Evolutionary conservation across 352 stramenopile genomes (phyloP).

Genomic region (Phytophthora colocasiae): DNA sequence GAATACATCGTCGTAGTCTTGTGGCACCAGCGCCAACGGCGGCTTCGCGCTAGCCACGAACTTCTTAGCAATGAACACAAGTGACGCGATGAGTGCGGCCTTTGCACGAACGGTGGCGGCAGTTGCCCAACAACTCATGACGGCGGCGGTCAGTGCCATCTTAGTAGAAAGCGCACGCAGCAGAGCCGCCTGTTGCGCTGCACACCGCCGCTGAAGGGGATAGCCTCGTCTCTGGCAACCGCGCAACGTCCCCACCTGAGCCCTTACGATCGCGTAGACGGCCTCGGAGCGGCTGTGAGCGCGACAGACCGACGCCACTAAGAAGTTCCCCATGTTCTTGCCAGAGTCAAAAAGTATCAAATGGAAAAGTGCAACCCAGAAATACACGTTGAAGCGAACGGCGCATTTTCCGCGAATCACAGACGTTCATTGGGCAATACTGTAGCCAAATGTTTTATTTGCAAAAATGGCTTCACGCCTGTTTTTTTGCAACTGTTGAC

Average conservation of each 20-base stretch:
- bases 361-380: constrained; percentile 22
- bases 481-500: constrained; percentile 7
- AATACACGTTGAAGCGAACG: constrained; percentile 28
- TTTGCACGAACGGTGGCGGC: constrained; percentile 30
- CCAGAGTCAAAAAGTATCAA: constrained; percentile 16
- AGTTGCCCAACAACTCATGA: constrained; percentile 31
- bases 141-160: constrained; percentile 30
- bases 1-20: constrained; percentile 38
- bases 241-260: constrained; percentile 25
- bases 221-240: constrained; percentile 21
- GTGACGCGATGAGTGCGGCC: constrained; percentile 31
- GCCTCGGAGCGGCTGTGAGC: constrained; percentile 38
- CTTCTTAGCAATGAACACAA: constrained; percentile 47
- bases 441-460: not conserved
- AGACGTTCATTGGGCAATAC: constrained; percentile 14
- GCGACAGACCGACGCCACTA: constrained; percentile 38
- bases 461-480: not conserved
- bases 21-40: constrained; percentile 8
- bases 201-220: constrained; percentile 34
- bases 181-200: constrained; percentile 39
- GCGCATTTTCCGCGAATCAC: constrained; percentile 29
- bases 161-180: constrained; percentile 30
- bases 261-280: constrained; percentile 33
- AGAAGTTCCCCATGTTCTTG: constrained; percentile 36
- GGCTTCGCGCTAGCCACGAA: constrained; percentile 23